Base-by-base conservation (phyloP, 805 yeast genomes). In the Yamadazyma laniorum region DNA sequence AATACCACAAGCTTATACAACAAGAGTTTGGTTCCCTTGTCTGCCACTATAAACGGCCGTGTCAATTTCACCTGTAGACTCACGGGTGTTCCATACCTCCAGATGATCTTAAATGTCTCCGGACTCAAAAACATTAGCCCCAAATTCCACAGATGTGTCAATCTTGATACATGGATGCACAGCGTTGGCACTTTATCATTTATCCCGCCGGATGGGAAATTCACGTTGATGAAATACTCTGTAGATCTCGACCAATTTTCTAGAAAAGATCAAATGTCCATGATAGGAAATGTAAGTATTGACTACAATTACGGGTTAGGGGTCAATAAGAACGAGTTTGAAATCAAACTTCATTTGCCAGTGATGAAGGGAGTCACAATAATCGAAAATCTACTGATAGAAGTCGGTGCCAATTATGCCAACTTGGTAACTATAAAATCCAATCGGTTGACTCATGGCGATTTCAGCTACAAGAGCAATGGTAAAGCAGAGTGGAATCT, bases 191-290 rank as follows among this genome's bases (percentile, higher is more conserved):
- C 61, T 0, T 54, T 89, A 22, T 67, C 79, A 13, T 87, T 91
- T 52, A 72, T 85, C 14, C 99, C 98, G 4, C 95, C 98, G 0
- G 96, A 91, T 59, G 97, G 95, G 5, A 72, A 66, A 42, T 77
- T 79, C 28, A 66, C 71, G 3, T 55, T 90, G 16, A 74, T 82
- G 72, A 59, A 75, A 7, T 90, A 90, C 58, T 67, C 74, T 5
- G 57, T 85, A 21, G 85, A 84, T 46, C 51, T 82, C 25, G 59
- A 59, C 33, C 36, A 34, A 22, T 45, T 29, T 27, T 22, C 32
- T 18, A 43, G 33, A n/a, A 43, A 35, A 18, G 40, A 45, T 19
- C 45, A 41, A 34, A 39, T 42, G 32, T 35, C 44, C 31, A 47
- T 67, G 53, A 52, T 68, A n/a, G 85, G 85, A 0, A 51, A 77